A percentile compares a stretch with the other conserved stretches of the same genome.
phyloP scores from a whole-genome alignment of 208 protist genomes.

The Trypanosoma cruzi region DNA sequence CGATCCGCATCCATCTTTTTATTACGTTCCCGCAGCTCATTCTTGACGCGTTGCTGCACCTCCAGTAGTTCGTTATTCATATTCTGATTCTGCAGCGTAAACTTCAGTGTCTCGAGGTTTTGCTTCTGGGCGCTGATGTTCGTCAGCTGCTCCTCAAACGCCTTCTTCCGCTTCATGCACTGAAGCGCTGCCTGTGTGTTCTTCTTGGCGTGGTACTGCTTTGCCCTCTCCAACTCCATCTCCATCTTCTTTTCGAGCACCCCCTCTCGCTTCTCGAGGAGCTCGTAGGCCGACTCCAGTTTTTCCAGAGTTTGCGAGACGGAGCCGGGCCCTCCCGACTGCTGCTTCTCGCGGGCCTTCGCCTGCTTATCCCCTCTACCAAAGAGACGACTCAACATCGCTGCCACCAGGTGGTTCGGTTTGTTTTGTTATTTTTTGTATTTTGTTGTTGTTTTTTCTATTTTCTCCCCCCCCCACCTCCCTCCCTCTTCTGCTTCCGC shows the following conservation, averaged over 20 bases:
- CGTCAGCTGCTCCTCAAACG: slow-evolving; percentile 84
- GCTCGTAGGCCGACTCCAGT: slow-evolving; percentile 73
- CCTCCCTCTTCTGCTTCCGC: too few species aligned
- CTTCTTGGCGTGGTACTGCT: slow-evolving; percentile 82
- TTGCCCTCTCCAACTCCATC: slow-evolving; percentile 78
- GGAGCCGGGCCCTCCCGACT: slow-evolving; percentile 17
- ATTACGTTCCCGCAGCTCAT: slow-evolving; percentile 78
- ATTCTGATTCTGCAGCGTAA: slow-evolving; percentile 86
- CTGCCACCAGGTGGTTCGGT: too few species aligned
- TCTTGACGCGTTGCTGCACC: slow-evolving; percentile 71
- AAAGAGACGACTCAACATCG: slow-evolving; percentile 88
- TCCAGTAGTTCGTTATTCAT: slow-evolving; percentile 88
- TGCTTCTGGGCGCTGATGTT: slow-evolving; percentile 63
- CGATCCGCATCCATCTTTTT: slow-evolving; percentile 88
- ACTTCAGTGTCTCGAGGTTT: slow-evolving; percentile 87
- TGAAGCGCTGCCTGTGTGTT: slow-evolving; percentile 85
- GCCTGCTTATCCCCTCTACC: slow-evolving; percentile 57
- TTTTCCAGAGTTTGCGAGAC: slow-evolving; percentile 60
- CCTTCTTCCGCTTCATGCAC: slow-evolving; percentile 93
- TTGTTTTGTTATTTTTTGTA: not conserved
- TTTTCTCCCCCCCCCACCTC: too few species aligned
- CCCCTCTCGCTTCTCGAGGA: slow-evolving; percentile 85
- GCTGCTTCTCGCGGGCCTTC: slow-evolving; percentile 36
- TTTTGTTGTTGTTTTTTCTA: not conserved
- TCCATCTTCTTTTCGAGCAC: slow-evolving; percentile 89